Conservation (phyloP, 768 basidiomycete genomes). For the Phlegmacium glaucopus region DNA sequence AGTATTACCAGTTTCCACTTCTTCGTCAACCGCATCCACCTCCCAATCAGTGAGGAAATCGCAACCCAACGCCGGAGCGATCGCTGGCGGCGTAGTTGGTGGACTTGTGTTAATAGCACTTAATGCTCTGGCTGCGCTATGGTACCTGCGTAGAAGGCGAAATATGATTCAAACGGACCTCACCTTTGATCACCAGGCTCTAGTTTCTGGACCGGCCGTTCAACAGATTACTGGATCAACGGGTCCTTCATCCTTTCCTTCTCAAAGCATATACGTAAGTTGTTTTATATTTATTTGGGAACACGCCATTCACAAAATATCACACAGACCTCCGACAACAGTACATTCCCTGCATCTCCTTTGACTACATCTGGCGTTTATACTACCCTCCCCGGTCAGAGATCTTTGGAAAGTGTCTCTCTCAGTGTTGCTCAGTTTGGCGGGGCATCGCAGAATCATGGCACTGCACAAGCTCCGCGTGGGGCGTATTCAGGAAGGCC, state of each 20-base stretch:
- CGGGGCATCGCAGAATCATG: neutral
- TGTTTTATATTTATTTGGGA: neutral
- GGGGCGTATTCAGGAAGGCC: neutral
- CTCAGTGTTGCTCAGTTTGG: slow-evolving; percentile 6
- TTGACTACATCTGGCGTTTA: slow-evolving; percentile 23
- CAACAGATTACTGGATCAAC: slow-evolving; percentile 7
- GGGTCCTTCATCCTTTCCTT: slow-evolving; percentile 8
- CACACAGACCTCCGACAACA: slow-evolving; percentile 21
- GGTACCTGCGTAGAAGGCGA: slow-evolving; percentile 29
- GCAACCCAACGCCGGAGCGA: slow-evolving; percentile 45
- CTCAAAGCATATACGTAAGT: slow-evolving; percentile 14
- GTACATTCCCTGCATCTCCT: slow-evolving; percentile 19
- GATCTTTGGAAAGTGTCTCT: slow-evolving; percentile 29
- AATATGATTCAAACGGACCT: slow-evolving; percentile 17
- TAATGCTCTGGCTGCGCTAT: slow-evolving; percentile 34
- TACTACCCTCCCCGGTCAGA: slow-evolving; percentile 24
- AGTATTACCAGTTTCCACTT: neutral
- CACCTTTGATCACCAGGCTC: slow-evolving; percentile 20
- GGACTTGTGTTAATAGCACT: slow-evolving; percentile 42
- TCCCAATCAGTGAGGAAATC: slow-evolving; percentile 9
- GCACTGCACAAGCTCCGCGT: slow-evolving; percentile 4
- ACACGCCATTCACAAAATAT: slow-evolving; percentile 1
- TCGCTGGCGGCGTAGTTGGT: slow-evolving; percentile 60
- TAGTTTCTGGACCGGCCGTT: slow-evolving; percentile 15
- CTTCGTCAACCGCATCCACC: slow-evolving; percentile 6